Base-by-base conservation (phyloP, 2,329 filamentous ascomycete genomes). In the Arthroderma sp. region DNA sequence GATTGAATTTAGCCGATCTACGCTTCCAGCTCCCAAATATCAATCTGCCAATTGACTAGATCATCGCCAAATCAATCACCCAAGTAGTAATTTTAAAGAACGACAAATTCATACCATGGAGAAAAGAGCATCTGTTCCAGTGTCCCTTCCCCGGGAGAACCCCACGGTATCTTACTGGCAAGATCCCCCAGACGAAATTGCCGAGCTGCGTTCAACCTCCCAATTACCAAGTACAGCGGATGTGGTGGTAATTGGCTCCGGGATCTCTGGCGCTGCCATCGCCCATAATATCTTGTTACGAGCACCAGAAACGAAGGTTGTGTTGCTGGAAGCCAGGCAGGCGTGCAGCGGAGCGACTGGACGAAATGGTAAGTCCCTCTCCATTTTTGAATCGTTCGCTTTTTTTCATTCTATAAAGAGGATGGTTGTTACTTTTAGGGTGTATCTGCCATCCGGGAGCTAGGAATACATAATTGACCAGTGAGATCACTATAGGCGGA, bases 301-400 rank as follows among this genome's bases (percentile, higher is more conserved):
- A 29, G 46, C 52, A 29, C 45, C 50, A 10, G 29, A 38, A 5
- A 53, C 52, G 8, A 52, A 48, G 15, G 51, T 69, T 31, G 53
- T 67, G 8, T 52, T 69, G 45, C 53, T 69, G 4, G 67, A 70
- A 52, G 67, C 67, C 57, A 48, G 54, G 27, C 43, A 51, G 33
- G 48, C 51, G 22, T 48, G 46, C 38, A 50, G 50, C 28, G 50
- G 51, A 9, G 50, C 53, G 50, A 46, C 45, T 32, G 46, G 48
- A 36, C 37, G 49, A 45, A 51, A 51, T 38, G 49, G 49, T 51
- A 48, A 6, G 8, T 27, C 11, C 36, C 28, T 22, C 15, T 22
- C 27, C 32, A 36, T 34, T 10, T 33, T 42, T 11, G 11, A 9
- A 34, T 9, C 11, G 11, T 34, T 3, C 11, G 32, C 11, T 34